A percentile compares a stretch with the other conserved stretches of the same genome.
Evolutionary conservation across 192 early-diverging fungal species (phyloP).

Genomic region (Backusella psychrophila): DNA sequence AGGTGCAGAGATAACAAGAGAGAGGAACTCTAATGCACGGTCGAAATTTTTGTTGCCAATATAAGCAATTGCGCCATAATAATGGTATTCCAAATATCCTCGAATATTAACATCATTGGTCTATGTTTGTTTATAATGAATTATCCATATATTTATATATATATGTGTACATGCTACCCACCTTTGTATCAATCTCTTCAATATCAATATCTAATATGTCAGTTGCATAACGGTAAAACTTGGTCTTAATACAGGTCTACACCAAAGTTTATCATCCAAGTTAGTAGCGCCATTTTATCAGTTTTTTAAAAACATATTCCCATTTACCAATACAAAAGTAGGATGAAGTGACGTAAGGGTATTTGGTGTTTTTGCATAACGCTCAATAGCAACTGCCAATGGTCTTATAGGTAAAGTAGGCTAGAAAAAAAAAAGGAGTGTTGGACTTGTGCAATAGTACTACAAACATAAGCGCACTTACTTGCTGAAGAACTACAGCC

Average conservation of each 20-base stretch:
- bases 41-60: constrained; percentile 63
- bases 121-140: neutral
- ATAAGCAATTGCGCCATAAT: constrained; percentile 77
- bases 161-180: constrained; percentile 9
- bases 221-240: constrained; percentile 46
- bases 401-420: constrained; percentile 41
- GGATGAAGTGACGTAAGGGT: constrained; percentile 47
- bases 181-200: constrained; percentile 44
- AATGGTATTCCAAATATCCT: constrained; percentile 71
- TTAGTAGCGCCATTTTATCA: neutral
- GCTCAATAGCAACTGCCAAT: constrained; percentile 33
- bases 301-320: neutral
- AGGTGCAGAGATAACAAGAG: constrained; percentile 64
- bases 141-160: neutral
- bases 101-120: constrained; percentile 36
- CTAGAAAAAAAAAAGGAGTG: constrained; percentile 12
- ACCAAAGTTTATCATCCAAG: neutral
- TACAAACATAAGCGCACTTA: constrained; percentile 1
- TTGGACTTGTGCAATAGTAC: neutral
- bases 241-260: constrained; percentile 47
- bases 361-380: constrained; percentile 33
- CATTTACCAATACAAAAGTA: constrained; percentile 31
- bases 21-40: constrained; percentile 60
- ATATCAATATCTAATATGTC: constrained; percentile 51
- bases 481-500: constrained; percentile 33